Evolutionary conservation across 129 eudicot genomes (phyloP).

Genomic region (sunflower (Helianthus annuus)): HanXRQr2.0-SUNRISE NC_035443.2:47145057-47145556

Average conservation of each 20-base stretch:
- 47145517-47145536: constrained; percentile 82
- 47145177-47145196: constrained; percentile 17
- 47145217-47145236: too few species aligned
- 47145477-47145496: constrained; percentile 47
- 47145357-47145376: constrained; percentile 58
- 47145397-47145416: background rate
- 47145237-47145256: background rate
- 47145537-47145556: constrained; percentile 65
- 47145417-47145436: background rate
- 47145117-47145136: constrained; percentile 87
- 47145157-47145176: constrained; percentile 96
- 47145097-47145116: constrained; percentile 90
- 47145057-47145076: constrained; percentile 85
- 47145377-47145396: constrained; percentile 41
- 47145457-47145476: background rate
- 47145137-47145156: constrained; percentile 91
- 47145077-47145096: constrained; percentile 80
- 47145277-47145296: background rate
- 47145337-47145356: constrained; percentile 86
- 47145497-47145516: constrained; percentile 65
- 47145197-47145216: too few species aligned
- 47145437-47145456: background rate
- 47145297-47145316: constrained; percentile 87
- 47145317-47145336: constrained; percentile 95
- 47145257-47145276: background rate